These are phyloP conservation scores for Nitzschia palea DNA, from an alignment of 108 stramenopile species.

Conservation along the genomic window DNA sequence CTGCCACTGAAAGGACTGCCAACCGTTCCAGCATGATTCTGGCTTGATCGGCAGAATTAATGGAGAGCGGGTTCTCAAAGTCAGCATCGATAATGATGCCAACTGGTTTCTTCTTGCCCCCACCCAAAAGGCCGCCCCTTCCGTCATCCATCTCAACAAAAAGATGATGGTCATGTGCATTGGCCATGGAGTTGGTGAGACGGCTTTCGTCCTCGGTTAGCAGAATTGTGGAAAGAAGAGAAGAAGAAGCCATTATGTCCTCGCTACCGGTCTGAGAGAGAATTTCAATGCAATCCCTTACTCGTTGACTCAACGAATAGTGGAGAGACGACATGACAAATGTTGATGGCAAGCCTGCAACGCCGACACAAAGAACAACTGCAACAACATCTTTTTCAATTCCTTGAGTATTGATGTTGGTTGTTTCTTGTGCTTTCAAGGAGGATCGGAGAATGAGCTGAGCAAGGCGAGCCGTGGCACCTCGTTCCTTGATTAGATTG, in stretches of 20 bases:
- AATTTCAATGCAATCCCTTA: slow-evolving; percentile 43
- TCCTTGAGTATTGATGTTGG: background rate
- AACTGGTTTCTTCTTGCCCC: slow-evolving; percentile 14
- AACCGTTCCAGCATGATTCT: slow-evolving; percentile 45
- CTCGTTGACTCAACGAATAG: slow-evolving; percentile 31
- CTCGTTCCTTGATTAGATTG: slow-evolving; percentile 25
- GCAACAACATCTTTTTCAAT: slow-evolving; percentile 20
- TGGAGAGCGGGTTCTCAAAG: slow-evolving; percentile 16
- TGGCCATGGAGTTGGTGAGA: slow-evolving; percentile 33
- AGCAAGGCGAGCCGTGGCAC: slow-evolving; percentile 12
- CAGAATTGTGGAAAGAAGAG: slow-evolving; percentile 35
- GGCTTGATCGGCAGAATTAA: slow-evolving; percentile 39
- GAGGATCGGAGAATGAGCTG: slow-evolving; percentile 17
- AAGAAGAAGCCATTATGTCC: slow-evolving; percentile 15
- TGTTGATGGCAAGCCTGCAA: slow-evolving; percentile 31
- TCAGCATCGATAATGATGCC: slow-evolving; percentile 4
- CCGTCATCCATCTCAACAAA: slow-evolving; percentile 13
- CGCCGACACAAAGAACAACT: slow-evolving; percentile 34
- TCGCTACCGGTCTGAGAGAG: slow-evolving; percentile 5
- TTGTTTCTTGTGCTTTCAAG: background rate
- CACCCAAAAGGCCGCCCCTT: background rate
- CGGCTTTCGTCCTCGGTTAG: slow-evolving; percentile 46
- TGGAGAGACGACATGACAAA: slow-evolving; percentile 28
- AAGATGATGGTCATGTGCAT: slow-evolving; percentile 1
- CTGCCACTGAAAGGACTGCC: slow-evolving; percentile 42